Evolutionary conservation across 495 filamentous ascomycete species (phyloP), one percentile per base, ranked within the genome.

Genomic region (Pyrenula aspistea): DNA sequence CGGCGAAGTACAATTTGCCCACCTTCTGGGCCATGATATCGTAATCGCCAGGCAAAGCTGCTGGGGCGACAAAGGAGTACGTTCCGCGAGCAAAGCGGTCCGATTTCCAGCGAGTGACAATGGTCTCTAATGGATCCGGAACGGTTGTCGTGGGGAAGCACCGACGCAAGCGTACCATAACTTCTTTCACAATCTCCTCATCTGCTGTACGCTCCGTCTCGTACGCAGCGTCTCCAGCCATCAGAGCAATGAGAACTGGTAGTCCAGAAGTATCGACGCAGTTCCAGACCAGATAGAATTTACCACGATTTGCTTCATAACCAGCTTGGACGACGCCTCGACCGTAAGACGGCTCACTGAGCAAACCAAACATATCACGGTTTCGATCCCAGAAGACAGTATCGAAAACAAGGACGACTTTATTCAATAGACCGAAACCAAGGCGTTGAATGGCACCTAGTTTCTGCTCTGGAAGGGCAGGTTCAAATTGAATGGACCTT

Each of bases 201-300:
- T 95, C 87, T 53, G 79, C 75, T 10, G 79, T 85, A 49, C 71
- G 73, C 69, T 99, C 93, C 1, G 89, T 87, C 59, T 95, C 83
- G 58, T 86, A 83, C 24, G 91, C 94, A n/a, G 93, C 87, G 63
- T 97, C 87, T 20, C 93, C 93, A 49, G 91, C 90, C 94, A 99
- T 96, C 25, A 99, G 80, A 19, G 90, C 94, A 50, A 96, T 80
- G 19, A 98, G 73, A 2, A 88, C 86, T 2, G 93, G 93, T 25
- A 90, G 75, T 3, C 93, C 93, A 53, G 87, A 89, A 1, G 88
- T 94, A 57, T 89, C 87, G 57, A 89, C 83, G 57, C 89, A 87
- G 65, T 99, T 97, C 82, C 95, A 97, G 80, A 95, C 96, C 61
- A 97, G 80, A 63, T 96, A 99, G 73, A 93, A 95, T 10, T 91